Evolutionary conservation across 495 filamentous ascomycete genomes (phyloP), one percentile per base, ranked within the genome.

Genomic region (Hypomontagnella monticulosa): DNA sequence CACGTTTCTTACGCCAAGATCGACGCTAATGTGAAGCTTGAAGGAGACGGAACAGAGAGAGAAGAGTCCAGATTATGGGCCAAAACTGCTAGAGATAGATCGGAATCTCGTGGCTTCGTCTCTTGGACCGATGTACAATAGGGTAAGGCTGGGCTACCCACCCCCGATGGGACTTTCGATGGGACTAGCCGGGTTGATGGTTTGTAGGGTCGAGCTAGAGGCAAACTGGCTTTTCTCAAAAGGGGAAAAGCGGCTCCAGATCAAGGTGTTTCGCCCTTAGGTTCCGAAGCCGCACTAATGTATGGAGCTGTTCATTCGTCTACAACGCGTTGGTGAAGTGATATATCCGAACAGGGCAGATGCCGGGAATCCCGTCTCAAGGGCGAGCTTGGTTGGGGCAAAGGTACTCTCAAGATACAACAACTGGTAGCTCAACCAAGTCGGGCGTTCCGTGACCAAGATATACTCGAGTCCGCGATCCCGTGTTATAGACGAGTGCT

Each of bases 141-240:
- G 48, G 53, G 42, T 34, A 68, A 51, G 65, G 54, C 65, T 68
- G 34, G 49, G 47, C 58, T 54, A 68, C 65, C 57, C 61, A 59
- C 59, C 20, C 23, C 44, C 32, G 37, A 50, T 59, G 18, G 30
- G 59, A 32, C 59, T 23, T 34, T 50, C 32, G 37, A 50, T 59
- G 18, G 30, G 59, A 32, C 59, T 27, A 59, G 50, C 48, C 54
- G 49, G 58, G 59, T 37, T 40, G 32, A 47, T 20, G 59, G 49
- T 34, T 19, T 56, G 38, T 55, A 34, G 37, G 19, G 58, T 57
- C 47, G 40, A 58, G 43, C 50, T 66, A 59, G 48, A 63, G 66
- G 38, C 20, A 57, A 43, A 55, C 55, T 23, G 54, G 43, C 50
- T 56, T 69, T 60, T 52, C 66, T 63, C 38, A 47, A 69, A 63